A percentile compares a stretch with the other conserved stretches of the same genome.
Conservation (phyloP, 2,329 filamentous ascomycete species). For the Beauveria australis region DNA sequence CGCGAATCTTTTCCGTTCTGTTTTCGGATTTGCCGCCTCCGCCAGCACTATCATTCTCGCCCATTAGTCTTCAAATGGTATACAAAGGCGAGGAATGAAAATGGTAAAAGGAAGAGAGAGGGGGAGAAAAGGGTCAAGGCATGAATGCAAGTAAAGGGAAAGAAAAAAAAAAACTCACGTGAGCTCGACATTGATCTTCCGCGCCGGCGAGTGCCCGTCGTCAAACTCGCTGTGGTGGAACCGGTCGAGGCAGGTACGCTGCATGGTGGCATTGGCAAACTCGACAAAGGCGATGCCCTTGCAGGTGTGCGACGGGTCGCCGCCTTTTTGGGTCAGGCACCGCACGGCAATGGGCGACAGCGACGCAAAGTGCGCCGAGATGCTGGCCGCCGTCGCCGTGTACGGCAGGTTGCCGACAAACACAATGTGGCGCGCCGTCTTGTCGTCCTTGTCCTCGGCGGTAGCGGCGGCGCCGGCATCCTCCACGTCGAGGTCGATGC, state of each 20-base stretch:
- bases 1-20: conserved; percentile 67
- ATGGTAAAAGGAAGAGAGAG: too few relatives aligned
- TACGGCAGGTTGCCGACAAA: conserved; percentile 74
- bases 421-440: conserved; percentile 25
- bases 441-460: conserved; percentile 14
- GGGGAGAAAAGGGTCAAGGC: too few relatives aligned
- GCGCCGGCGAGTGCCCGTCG: conserved; percentile 43
- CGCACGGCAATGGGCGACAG: conserved; percentile 43
- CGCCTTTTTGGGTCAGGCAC: conserved; percentile 59
- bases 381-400: conserved; percentile 61
- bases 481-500: conserved; percentile 11
- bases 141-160: too few relatives aligned
- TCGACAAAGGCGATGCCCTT: conserved; percentile 83
- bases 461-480: conserved; percentile 13
- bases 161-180: conserved; percentile 48
- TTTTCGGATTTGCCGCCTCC: conserved; percentile 71
- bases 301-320: conserved; percentile 49
- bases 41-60: conserved; percentile 48
- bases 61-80: too few relatives aligned
- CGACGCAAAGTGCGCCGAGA: conserved; percentile 69
- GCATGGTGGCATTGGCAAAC: conserved; percentile 76
- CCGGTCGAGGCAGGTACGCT: conserved; percentile 86
- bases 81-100: too few relatives aligned
- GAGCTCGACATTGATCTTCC: conserved; percentile 88
- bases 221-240: conserved; percentile 80